These are phyloP conservation scores for Hypsizygus ulmarius DNA, from an alignment of 1,284 basidiomycete species.

Conservation along the genomic window DNA sequence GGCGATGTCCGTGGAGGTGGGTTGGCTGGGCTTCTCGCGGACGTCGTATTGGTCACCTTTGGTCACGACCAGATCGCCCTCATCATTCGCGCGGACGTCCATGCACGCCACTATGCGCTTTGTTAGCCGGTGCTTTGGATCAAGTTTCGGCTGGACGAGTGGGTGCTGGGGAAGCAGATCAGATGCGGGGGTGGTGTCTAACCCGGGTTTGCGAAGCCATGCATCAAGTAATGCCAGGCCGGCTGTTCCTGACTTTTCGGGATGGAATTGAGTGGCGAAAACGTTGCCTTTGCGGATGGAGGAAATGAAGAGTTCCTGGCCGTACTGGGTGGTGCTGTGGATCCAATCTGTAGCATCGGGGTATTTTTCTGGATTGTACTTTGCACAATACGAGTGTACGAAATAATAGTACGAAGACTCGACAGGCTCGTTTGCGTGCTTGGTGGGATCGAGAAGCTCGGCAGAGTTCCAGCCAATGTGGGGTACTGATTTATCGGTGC, in stretches of 20 bases:
- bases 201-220: conserved; percentile 73
- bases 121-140: conserved; percentile 66
- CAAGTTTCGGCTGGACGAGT: conserved; percentile 32
- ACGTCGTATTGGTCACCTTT: conserved; percentile 99
- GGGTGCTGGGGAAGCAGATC: conserved; percentile 23
- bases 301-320: conserved; percentile 89
- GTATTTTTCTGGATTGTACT: conserved; percentile 57
- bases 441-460: conserved; percentile 44
- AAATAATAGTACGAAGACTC: conserved; percentile 84
- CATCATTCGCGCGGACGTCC: conserved; percentile 96
- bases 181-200: conserved; percentile 27
- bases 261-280: conserved; percentile 97
- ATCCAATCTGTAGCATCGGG: conserved; percentile 69
- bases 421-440: conserved; percentile 42
- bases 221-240: conserved; percentile 80
- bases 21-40: conserved; percentile 71
- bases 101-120: conserved; percentile 97
- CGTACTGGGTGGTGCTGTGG: conserved; percentile 91
- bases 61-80: conserved; percentile 97
- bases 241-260: conserved; percentile 95
- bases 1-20: conserved; percentile 21
- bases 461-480: conserved; percentile 98
- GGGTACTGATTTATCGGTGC: conserved; percentile 83
- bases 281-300: conserved; percentile 83
- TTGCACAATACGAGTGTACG: conserved; percentile 93